Evolutionary conservation across 768 basidiomycete genomes (phyloP), one percentile per base, ranked within the genome.

Genomic region (Leucogyrophana mollusca): DNA sequence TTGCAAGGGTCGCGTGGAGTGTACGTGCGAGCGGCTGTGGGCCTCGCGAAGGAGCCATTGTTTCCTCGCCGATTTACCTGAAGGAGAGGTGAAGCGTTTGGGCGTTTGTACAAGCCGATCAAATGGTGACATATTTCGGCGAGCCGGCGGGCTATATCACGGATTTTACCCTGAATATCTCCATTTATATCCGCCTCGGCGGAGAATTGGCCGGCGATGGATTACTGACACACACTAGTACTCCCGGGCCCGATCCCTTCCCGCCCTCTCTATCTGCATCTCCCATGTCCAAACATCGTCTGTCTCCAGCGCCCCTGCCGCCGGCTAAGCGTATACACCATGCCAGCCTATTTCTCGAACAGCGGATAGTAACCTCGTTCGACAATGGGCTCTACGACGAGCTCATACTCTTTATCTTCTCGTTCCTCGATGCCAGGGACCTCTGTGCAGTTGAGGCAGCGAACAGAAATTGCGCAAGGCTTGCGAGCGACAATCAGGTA

Each of bases 351-450:
- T 47, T 46, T 2, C 48, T 34, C n/a, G 55, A 44, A 24, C 46
- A 50, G 22, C 54, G 45, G 4, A 38, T 50, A 21, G 35, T 57
- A 50, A 50, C 67, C 24, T 73, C 70, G 13, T 80, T 87, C 55
- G 77, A 83, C 50, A 70, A 64, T 46, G 69, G 76, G 4, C 66
- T 90, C 34, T 90, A 80, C 58, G 89, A 91, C 56, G 88, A 91
- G 66, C 77, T 91, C 37, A 69, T 89, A 37, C 70, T 90, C 17
- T 76, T 73, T 56, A 81, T 90, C 45, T 87, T 91, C 71, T 82
- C 87, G 2, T 75, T 83, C 65, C 73, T 91, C 32, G 73, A 78
- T 23, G 81, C 75, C 69, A 55, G 64, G 17, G 87, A 89, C 64
- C 79, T 91, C 22, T 90, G 89, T 58, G 60, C 73, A 9, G 67